A percentile compares a stretch with the other conserved stretches of the same genome.
phyloP scores from a whole-genome alignment of 1,284 basidiomycete species.

The Sporisorium reilianum region DNA sequence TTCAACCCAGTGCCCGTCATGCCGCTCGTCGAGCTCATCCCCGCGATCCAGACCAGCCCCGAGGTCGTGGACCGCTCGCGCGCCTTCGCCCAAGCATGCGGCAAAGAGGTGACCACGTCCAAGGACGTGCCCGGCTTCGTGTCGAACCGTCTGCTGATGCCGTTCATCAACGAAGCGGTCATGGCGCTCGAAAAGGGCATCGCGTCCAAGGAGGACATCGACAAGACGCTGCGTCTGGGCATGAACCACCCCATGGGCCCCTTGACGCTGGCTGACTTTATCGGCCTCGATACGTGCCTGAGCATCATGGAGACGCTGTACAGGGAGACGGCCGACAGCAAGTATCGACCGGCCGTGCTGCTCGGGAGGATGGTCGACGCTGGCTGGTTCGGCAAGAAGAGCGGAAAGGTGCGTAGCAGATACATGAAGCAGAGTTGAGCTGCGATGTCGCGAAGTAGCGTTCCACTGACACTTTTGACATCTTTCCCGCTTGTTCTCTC shows the following conservation, averaged over 20 bases:
- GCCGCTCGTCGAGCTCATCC: constrained; percentile 92
- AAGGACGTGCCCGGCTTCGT: constrained; percentile 86
- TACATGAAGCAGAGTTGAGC: not conserved
- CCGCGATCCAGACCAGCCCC: constrained; percentile 87
- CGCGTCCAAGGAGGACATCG: constrained; percentile 92
- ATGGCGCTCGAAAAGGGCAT: constrained; percentile 92
- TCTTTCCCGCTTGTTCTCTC: not conserved
- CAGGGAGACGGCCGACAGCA: constrained; percentile 88
- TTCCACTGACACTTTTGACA: constrained; percentile 1
- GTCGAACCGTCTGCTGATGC: constrained; percentile 78
- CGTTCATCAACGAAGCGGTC: constrained; percentile 91
- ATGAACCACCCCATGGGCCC: constrained; percentile 96
- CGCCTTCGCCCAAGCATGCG: constrained; percentile 86
- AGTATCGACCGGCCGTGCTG: constrained; percentile 91
- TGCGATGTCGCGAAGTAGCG: not conserved
- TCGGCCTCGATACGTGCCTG: constrained; percentile 84
- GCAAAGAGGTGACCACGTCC: constrained; percentile 74
- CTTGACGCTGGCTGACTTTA: constrained; percentile 74
- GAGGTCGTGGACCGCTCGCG: constrained; percentile 82
- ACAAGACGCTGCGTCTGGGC: constrained; percentile 89
- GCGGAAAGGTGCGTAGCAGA: constrained; percentile 52
- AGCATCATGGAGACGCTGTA: constrained; percentile 64
- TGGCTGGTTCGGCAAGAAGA: constrained; percentile 93
- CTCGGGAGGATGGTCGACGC: constrained; percentile 96
- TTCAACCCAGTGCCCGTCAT: constrained; percentile 82